Evolutionary conservation across 257 asterid genomes (phyloP).

Genomic region (Primulina huaijiensis): DNA sequence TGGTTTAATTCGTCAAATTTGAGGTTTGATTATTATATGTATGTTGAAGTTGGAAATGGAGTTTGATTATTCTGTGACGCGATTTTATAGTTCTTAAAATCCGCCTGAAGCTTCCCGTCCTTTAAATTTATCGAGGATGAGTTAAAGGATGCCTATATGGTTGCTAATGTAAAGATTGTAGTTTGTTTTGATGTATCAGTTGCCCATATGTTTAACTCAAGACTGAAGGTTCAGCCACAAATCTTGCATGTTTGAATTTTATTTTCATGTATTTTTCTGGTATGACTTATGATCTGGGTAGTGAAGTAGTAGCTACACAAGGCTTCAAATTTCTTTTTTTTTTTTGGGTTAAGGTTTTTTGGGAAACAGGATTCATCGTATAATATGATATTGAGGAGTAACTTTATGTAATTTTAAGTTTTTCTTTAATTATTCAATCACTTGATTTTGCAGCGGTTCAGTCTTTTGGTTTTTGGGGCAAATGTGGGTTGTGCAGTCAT

Average conservation of each 20-base stretch:
- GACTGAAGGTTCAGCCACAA: not conserved
- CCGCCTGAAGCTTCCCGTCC: not conserved
- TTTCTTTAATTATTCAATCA: too few relatives aligned
- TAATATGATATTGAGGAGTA: too few relatives aligned
- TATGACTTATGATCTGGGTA: too few relatives aligned
- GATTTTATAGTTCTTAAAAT: not conserved
- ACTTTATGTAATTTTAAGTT: too few relatives aligned
- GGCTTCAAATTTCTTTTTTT: too few relatives aligned
- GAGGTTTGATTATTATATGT: not conserved
- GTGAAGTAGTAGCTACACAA: too few relatives aligned
- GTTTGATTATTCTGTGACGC: not conserved
- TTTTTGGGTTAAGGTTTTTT: too few relatives aligned
- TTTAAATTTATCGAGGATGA: not conserved
- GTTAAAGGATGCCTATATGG: too few relatives aligned
- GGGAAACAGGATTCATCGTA: too few relatives aligned
- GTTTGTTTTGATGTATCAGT: not conserved
- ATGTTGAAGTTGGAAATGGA: not conserved
- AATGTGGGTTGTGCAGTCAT: slow-evolving; percentile 36
- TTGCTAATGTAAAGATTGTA: not conserved
- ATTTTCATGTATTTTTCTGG: too few relatives aligned
- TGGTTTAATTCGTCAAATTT: not conserved
- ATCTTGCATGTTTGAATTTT: not conserved
- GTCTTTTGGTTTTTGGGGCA: slow-evolving; percentile 21
- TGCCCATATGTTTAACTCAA: not conserved
- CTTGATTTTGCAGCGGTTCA: not conserved